Evolutionary conservation across 2,329 filamentous ascomycete species (phyloP).

Genomic region (Stemphylium beticola): DNA sequence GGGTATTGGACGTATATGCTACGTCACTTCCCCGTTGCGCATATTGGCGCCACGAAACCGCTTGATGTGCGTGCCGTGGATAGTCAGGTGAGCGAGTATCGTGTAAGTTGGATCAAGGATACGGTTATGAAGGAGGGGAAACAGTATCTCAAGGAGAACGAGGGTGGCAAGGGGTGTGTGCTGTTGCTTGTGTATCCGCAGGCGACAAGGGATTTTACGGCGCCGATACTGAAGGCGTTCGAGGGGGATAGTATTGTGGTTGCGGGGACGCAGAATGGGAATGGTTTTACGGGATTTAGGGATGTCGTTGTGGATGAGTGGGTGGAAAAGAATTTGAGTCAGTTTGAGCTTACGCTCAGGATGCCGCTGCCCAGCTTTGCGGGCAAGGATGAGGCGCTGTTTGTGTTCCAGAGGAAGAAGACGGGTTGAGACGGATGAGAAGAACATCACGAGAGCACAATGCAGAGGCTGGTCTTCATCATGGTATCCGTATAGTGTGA

Average conservation of each 20-base stretch:
- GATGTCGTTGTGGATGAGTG: constrained; percentile 70
- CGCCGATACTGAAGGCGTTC: constrained; percentile 66
- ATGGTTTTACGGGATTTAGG: constrained; percentile 75
- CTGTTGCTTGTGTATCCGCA: constrained; percentile 76
- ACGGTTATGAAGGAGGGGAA: constrained; percentile 68
- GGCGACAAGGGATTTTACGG: constrained; percentile 71
- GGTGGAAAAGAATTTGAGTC: constrained; percentile 63
- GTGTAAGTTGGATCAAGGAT: constrained; percentile 71
- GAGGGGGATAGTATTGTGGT: constrained; percentile 70
- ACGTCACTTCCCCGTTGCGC: constrained; percentile 68
- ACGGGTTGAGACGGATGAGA: neutral
- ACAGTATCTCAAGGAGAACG: constrained; percentile 58
- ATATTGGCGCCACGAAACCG: constrained; percentile 60
- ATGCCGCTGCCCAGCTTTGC: constrained; percentile 75
- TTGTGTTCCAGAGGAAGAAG: constrained; percentile 61
- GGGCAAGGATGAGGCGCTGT: constrained; percentile 77
- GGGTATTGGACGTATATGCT: constrained; percentile 80
- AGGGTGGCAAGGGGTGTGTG: constrained; percentile 61
- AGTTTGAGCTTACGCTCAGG: constrained; percentile 67
- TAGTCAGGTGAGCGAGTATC: constrained; percentile 71
- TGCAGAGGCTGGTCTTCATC: neutral
- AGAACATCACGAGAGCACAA: neutral
- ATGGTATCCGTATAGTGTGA: constrained; percentile 1
- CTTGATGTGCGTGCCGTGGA: constrained; percentile 68
- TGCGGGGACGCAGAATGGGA: constrained; percentile 75